Evolutionary conservation across 164 flowering plant genomes (phyloP).

Genomic region (Magnolia officinalis): DNA sequence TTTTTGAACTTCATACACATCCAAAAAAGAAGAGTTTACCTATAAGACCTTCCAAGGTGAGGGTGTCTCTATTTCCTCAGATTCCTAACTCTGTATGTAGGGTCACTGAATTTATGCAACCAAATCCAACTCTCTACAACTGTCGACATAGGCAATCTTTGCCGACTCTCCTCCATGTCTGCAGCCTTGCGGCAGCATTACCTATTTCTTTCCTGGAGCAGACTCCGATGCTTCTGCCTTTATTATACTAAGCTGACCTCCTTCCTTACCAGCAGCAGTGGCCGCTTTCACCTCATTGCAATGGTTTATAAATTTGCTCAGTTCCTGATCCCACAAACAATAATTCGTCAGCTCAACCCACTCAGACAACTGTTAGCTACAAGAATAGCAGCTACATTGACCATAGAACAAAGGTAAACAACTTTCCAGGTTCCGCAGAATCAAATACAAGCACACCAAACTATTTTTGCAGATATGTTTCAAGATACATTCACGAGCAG

Average conservation of each 20-base stretch:
- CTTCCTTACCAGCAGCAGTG: conserved; percentile 68
- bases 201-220: neutral
- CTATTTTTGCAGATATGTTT: too few relatives aligned
- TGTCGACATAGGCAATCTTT: neutral
- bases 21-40: neutral
- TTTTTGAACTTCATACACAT: neutral
- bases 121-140: neutral
- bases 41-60: neutral
- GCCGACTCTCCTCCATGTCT: neutral
- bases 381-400: too few relatives aligned
- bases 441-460: too few relatives aligned
- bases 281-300: conserved; percentile 86
- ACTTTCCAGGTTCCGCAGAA: too few relatives aligned
- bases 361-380: neutral
- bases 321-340: conserved; percentile 38
- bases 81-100: neutral
- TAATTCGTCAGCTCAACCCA: neutral
- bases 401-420: too few relatives aligned
- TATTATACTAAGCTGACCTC: conserved; percentile 67
- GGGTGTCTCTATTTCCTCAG: neutral
- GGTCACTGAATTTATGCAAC: neutral
- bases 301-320: conserved; percentile 78
- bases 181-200: neutral
- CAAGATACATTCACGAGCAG: too few relatives aligned
- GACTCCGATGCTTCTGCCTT: conserved; percentile 24